Conservation (phyloP, 2,329 filamentous ascomycete species). For the Penicillium italicum region DNA sequence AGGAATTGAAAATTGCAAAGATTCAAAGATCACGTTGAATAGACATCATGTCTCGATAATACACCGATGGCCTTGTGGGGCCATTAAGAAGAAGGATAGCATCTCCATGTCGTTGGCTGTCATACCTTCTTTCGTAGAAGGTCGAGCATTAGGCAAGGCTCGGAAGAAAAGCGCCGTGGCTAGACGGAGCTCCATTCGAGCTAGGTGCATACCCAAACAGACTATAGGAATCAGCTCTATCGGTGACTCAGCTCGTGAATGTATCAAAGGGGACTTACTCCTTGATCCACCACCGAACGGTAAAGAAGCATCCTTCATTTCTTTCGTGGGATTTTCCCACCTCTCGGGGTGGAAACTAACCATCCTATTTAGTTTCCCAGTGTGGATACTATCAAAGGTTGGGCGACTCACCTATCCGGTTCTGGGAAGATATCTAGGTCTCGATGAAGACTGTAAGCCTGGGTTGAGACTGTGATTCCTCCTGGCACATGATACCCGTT, state of each 20-base stretch:
- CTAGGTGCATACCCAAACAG: conserved; percentile 67
- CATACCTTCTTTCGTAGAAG: conserved; percentile 26
- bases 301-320: conserved; percentile 58
- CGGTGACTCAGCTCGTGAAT: background rate
- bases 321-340: conserved; percentile 27
- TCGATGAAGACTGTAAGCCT: conserved; percentile 56
- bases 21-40: background rate
- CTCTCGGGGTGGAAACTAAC: conserved; percentile 25
- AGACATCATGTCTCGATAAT: conserved; percentile 29
- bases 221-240: conserved; percentile 30
- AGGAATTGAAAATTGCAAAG: background rate
- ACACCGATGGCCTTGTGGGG: conserved; percentile 43
- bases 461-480: conserved; percentile 51
- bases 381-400: background rate
- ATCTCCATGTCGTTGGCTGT: conserved; percentile 42
- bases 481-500: conserved; percentile 47
- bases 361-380: conserved; percentile 35
- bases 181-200: conserved; percentile 55
- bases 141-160: conserved; percentile 21
- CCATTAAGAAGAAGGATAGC: conserved; percentile 46
- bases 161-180: conserved; percentile 53
- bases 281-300: conserved; percentile 66
- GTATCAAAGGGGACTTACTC: conserved; percentile 31
- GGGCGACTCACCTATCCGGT: conserved; percentile 48
- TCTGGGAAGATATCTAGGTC: conserved; percentile 50